Base-by-base conservation (phyloP, 129 eudicot species). In the Gnaphalium uliginosum region DNA sequence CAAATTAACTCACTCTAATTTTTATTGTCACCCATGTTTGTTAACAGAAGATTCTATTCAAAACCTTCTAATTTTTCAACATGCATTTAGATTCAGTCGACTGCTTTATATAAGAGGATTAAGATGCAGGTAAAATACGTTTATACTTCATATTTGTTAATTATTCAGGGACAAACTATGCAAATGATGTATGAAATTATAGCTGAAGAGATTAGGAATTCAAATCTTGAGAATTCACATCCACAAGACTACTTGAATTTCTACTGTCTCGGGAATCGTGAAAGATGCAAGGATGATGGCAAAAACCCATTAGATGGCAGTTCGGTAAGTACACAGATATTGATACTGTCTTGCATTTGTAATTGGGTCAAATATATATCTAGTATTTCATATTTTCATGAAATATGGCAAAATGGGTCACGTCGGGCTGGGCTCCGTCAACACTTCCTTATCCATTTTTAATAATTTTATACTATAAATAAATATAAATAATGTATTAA, bases 191-290 rank as follows among this genome's bases (percentile, higher is more conserved):
- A 86, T 39, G 84, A 74, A 41, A 75, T 84, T 27, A 82, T 89
- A 11, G 88, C 90, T 54, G 33, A 54, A 33, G 94, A 86, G 84
- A 72, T 88, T 39, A 83, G 79, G 70, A 61, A 82, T 23, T 64
- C 83, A 57, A 46, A 75, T 39, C 62, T 86, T 11, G 83, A 89
- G 79, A 79, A 86, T 53, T 83, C 79, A 10, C 89, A 80, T 80
- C 89, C 89, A 69, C 81, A 79, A 56, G 91, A 89, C 75, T 89
- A 89, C 76, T 71, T 86, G n/a, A 89, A 86, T 24, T 89, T 89
- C 70, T 89, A 84, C 68, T 86, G 89, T 72, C 89, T 89, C 66
- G 96, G 96, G 1, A 89, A 89, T 33, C 81, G 91, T 11, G 91
- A 89, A 73, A 41, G 81, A 50, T 58, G 27, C 56, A 72, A 48